phyloP scores from a whole-genome alignment of 305 asterid species.

The Fraxinus floribunda region DNA sequence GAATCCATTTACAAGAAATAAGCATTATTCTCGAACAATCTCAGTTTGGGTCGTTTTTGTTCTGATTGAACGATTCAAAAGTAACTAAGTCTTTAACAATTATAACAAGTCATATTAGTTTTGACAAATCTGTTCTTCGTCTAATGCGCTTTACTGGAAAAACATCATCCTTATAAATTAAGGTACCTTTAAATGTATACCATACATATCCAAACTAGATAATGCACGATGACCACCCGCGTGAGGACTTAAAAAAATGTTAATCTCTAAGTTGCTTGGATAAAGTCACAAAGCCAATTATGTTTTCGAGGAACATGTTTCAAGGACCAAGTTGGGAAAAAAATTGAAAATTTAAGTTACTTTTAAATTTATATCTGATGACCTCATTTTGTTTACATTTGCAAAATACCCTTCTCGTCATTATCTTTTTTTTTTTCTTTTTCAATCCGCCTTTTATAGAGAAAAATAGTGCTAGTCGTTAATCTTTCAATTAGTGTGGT shows the following conservation, averaged over 20 bases:
- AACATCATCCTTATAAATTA: not conserved
- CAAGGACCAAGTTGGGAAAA: not conserved
- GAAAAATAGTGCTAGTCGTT: not conserved
- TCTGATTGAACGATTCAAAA: not conserved
- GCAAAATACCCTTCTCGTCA: not conserved
- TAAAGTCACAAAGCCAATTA: slow-evolving; percentile 10
- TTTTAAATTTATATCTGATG: not conserved
- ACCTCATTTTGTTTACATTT: not conserved
- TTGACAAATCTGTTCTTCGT: not conserved
- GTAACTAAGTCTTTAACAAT: not conserved
- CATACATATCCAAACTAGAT: not conserved
- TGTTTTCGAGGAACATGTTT: not conserved
- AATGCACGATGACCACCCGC: not conserved
- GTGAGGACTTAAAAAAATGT: not conserved
- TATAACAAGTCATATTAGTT: not conserved
- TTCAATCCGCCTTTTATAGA: not conserved
- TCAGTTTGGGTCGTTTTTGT: not conserved
- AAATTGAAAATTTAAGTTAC: not conserved
- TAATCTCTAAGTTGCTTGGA: slow-evolving; percentile 15
- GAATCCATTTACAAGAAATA: slow-evolving; percentile 8
- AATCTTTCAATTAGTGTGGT: not conserved
- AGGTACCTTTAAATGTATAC: not conserved
- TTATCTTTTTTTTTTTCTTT: not conserved
- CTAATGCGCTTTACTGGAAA: not conserved
- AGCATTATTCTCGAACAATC: not conserved